Conservation (phyloP, 306 rosid genomes). For the Dryas octopetala region DNA sequence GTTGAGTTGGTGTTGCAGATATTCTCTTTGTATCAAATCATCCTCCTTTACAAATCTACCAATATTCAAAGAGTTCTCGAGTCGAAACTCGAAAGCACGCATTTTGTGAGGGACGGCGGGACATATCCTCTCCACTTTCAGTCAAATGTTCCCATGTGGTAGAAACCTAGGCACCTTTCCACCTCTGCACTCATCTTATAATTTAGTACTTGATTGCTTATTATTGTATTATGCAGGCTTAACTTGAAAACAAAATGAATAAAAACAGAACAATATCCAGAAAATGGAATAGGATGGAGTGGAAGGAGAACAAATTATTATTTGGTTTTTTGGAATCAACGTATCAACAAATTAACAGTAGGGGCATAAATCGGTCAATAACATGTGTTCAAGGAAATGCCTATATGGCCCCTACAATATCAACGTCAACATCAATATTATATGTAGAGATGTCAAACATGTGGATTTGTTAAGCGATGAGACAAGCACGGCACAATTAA, state of each 20-base stretch:
- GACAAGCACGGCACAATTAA: no score
- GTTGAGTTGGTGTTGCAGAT: neutral
- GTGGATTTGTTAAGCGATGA: no score
- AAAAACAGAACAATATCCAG: neutral
- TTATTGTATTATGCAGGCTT: neutral
- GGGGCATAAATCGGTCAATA: no score
- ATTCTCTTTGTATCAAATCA: neutral
- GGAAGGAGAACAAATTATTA: neutral
- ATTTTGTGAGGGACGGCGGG: neutral
- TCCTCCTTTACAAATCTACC: neutral
- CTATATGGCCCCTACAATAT: no score
- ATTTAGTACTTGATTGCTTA: neutral
- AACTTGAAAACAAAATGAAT: constrained; percentile 1
- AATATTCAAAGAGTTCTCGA: neutral
- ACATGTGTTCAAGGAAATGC: no score
- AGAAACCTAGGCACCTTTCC: neutral
- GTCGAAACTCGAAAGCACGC: neutral
- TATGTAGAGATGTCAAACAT: no score
- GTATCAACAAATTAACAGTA: neutral
- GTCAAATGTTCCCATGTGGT: neutral
- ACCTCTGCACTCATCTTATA: neutral
- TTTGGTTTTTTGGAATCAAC: neutral
- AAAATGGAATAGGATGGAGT: neutral
- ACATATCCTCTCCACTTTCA: neutral
- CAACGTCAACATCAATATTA: no score